Evolutionary conservation across 495 filamentous ascomycete genomes (phyloP), one percentile per base, ranked within the genome.

Genomic region (Podospora comata): DNA sequence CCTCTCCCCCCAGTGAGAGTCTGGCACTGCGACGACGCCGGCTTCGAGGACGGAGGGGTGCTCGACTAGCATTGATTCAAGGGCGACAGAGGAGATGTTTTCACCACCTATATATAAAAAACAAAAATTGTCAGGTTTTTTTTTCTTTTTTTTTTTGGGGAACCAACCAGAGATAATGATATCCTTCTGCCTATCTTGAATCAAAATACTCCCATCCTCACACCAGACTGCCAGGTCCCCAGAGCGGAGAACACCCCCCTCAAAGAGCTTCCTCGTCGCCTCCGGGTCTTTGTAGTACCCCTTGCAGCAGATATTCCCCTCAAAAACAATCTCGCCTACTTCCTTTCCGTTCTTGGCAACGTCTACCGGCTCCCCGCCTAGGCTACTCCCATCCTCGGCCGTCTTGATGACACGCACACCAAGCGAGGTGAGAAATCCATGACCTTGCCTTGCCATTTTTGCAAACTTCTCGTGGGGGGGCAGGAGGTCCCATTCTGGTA

Each of bases 181-280:
- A 76, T 99, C 95, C 81, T 98, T 99, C 4, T 92, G 91, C 48
- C 95, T 85, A 77, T 99, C 95, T 68, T 96, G 82, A 70, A 99
- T 97, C 82, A 97, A 92, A 58, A 93, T 87, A 61, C 91, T 88
- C 1, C 94, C 93, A 74, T 98, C 94, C 0, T 89, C 84, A 75
- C 96, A 91, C 90, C 90, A 92, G 5, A 99, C 94, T 4, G 95
- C 95, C 65, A 99, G 78, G 74, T 99, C 95, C 0, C 96, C 95
- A 13, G 90, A 91, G 77, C 96, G 96, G 60, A 92, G 79, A 23
- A 89, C 92, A 16, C 95, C 96, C 6, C 96, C 96, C 0, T 85
- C 88, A 76, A 96, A 98, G 20, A 98, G 80, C 83, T 93, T 96
- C 63, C 83, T 81, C 62, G 95, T 98, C 28, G 96, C 96, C 70